Conservation (phyloP, 164 flowering plant genomes). For the Chimonanthus salicifolius region DNA sequence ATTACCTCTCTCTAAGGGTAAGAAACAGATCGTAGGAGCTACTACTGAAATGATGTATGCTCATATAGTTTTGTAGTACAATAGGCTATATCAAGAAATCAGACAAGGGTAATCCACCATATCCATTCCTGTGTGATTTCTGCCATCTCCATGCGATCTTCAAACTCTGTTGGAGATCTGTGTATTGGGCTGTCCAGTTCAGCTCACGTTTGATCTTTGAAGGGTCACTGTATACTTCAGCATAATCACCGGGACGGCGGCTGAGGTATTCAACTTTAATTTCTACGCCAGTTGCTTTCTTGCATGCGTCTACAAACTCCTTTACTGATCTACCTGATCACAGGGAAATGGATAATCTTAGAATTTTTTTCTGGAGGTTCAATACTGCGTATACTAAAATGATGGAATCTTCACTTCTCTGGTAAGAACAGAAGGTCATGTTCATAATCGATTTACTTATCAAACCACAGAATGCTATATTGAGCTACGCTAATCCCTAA, state of each 20-base stretch:
- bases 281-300: constrained; percentile 75
- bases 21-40: neutral
- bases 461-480: neutral
- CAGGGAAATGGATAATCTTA: neutral
- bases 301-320: constrained; percentile 96
- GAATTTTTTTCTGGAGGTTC: neutral
- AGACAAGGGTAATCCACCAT: constrained; percentile 28
- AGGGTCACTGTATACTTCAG: constrained; percentile 91
- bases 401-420: neutral
- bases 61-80: neutral
- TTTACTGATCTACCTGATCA: constrained; percentile 89
- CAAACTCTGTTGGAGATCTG: constrained; percentile 75
- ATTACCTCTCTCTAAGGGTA: neutral
- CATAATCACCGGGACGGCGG: constrained; percentile 94
- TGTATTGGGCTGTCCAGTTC: constrained; percentile 86
- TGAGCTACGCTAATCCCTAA: neutral
- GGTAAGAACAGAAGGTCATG: neutral
- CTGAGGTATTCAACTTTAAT: constrained; percentile 67
- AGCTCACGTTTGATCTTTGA: constrained; percentile 64
- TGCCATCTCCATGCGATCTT: constrained; percentile 95
- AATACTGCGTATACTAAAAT: too few relatives aligned
- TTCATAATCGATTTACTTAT: neutral
- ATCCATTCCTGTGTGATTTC: constrained; percentile 62
- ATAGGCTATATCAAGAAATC: constrained; percentile 8
- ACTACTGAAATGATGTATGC: too few relatives aligned